Conservation (phyloP, 139 green algal genomes). For the Picocystis salinarum region DNA sequence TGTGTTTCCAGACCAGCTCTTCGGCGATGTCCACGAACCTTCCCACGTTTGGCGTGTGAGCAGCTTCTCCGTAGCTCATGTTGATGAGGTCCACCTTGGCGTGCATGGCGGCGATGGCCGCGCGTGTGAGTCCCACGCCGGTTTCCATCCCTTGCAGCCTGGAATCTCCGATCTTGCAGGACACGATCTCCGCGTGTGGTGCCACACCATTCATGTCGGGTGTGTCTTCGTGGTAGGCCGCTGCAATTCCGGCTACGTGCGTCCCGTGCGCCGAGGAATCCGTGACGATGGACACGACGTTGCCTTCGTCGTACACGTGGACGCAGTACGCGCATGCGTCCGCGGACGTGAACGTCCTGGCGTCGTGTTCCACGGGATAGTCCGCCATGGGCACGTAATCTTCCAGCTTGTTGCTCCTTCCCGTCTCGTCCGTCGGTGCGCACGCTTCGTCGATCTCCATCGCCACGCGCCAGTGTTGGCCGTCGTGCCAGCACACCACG, state of each 20-base stretch:
- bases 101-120: conserved; percentile 25
- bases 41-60: conserved; percentile 37
- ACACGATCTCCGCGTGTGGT: conserved; percentile 69
- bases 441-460: conserved; percentile 53
- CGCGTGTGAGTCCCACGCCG: conserved; percentile 40
- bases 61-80: conserved; percentile 61
- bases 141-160: conserved; percentile 72
- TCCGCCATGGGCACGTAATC: conserved; percentile 9
- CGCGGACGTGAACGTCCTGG: conserved; percentile 19
- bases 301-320: conserved; percentile 65
- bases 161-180: conserved; percentile 83
- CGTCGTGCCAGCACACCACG: conserved; percentile 80
- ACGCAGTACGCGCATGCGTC: conserved; percentile 61
- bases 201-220: conserved; percentile 60
- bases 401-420: conserved; percentile 10
- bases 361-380: conserved; percentile 8
- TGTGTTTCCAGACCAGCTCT: conserved; percentile 65
- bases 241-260: conserved; percentile 71
- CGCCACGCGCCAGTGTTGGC: conserved; percentile 42
- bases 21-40: conserved; percentile 37
- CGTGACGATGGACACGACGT: conserved; percentile 55
- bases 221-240: conserved; percentile 58
- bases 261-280: conserved; percentile 69
- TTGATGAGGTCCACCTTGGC: conserved; percentile 59
- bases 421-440: conserved; percentile 8